Evolutionary conservation across 164 flowering plant genomes (phyloP), one percentile per base, ranked within the genome.

Genomic region (Taxillus chinensis): DNA sequence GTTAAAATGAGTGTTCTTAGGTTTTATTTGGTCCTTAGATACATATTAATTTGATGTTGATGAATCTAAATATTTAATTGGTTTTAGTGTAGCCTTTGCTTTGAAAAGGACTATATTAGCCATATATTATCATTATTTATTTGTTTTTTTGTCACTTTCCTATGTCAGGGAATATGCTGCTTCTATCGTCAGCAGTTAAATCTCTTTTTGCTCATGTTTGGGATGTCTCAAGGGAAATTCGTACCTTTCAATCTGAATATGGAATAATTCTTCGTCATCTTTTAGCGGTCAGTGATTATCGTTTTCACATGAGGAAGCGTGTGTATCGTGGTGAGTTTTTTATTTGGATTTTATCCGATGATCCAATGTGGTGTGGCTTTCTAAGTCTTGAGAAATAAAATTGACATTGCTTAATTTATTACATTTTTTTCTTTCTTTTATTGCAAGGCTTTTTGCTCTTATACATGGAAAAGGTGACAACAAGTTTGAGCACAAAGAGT

Each of bases 171-270:
- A 80, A 65, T 66, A 51, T 39, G 57, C 62, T 75, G 45, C 82
- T 71, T 61, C 73, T 95, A 40, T 59, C 86, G 51, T 63, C 92
- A 48, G 92, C 81, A 67, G 87, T 74, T 16, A 89, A 83, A 67
- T 54, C 69, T 8, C 83, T 95, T 52, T 89, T 82, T 67, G 76
- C 59, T 74, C 99, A 95, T 64, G 71, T 91, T 13, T 82, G 71
- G 74, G 96, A 95, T 64, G 84, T 85, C 59, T 54, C 86, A 50
- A 82, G 77, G 70, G 95, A 80, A 63, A 85, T 76, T 38, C 84
- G 87, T 43, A 81, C 77, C 81, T 91, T 89, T 64, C 97, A 87
- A 56, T 79, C 86, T 27, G 99, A 95, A 65, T 95, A 95, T 71
- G 89, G 92, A 64, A 69, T 71, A 62, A 77, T 86, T 60, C 82